Conservation (phyloP, 257 asterid species). For the Gardenia jasminoides region DNA sequence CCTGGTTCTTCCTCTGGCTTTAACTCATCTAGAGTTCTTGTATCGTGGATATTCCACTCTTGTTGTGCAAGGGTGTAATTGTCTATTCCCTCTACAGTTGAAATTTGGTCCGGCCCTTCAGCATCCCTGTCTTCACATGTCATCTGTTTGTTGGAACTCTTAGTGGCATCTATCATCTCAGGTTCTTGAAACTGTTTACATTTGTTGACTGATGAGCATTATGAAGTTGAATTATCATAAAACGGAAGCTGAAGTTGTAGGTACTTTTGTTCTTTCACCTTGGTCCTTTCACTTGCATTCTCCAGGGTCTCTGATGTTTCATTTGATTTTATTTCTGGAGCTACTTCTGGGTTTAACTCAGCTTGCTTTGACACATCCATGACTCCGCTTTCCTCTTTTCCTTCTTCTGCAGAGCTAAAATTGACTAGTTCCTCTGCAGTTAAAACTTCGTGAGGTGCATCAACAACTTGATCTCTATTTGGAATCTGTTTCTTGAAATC, state of each 20-base stretch:
- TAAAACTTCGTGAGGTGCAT: not conserved
- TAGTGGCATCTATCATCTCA: not conserved
- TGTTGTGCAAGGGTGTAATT: not conserved
- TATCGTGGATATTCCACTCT: not conserved
- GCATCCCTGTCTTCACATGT: slow-evolving; percentile 2
- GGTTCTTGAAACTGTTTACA: slow-evolving; percentile 1
- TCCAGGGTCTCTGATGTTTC: not conserved
- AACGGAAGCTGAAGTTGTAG: not conserved
- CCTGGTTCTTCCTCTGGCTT: slow-evolving; percentile 18
- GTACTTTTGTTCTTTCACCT: not conserved
- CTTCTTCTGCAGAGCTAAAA: not conserved
- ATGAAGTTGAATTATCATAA: not conserved
- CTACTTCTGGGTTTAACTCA: not conserved
- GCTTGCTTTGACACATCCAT: not conserved
- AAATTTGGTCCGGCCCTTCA: slow-evolving; percentile 1
- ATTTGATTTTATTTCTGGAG: not conserved
- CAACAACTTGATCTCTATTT: not conserved
- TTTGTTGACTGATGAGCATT: not conserved
- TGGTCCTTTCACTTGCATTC: not conserved
- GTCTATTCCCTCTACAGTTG: slow-evolving; percentile 4
- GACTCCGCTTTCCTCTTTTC: not conserved
- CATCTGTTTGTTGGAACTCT: slow-evolving; percentile 1
- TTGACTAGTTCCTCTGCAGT: not conserved
- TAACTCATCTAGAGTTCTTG: slow-evolving; percentile 12
- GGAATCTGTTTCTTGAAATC: not conserved